A percentile compares a stretch with the other conserved stretches of the same genome.
Conservation (phyloP, 352 stramenopile genomes). For the Phytophthora pluvialis region DNA sequence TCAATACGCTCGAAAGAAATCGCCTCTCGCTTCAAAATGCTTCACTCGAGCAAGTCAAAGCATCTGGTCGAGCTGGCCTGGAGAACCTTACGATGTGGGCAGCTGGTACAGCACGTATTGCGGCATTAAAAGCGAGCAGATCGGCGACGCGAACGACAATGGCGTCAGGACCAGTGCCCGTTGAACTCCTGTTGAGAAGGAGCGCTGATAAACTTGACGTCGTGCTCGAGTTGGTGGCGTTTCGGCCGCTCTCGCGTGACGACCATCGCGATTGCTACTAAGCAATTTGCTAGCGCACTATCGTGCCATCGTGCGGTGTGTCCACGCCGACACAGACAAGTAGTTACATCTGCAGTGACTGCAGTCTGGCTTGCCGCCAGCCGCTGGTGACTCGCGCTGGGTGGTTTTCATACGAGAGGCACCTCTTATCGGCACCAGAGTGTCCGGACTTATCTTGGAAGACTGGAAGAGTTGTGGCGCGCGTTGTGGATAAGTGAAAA, state of each 20-base stretch:
- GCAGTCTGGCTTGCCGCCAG: conserved; percentile 16
- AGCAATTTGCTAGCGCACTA: neutral
- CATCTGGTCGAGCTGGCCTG: conserved; percentile 14
- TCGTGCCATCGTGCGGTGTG: conserved; percentile 1
- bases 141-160: neutral
- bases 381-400: neutral
- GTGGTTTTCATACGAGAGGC: neutral
- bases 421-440: conserved; percentile 13
- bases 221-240: conserved; percentile 1
- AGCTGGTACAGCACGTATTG: conserved; percentile 32
- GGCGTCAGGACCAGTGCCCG: neutral
- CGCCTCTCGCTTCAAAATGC: conserved; percentile 15
- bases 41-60: conserved; percentile 13
- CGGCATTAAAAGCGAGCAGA: neutral
- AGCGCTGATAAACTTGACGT: conserved; percentile 19
- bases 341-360: conserved; percentile 29
- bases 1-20: conserved; percentile 36
- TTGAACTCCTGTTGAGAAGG: conserved; percentile 13
- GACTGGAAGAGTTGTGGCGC: conserved; percentile 20
- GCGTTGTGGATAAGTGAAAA: conserved; percentile 25
- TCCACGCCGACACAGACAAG: neutral
- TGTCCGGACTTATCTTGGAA: conserved; percentile 32
- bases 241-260: conserved; percentile 5
- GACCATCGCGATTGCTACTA: no score
- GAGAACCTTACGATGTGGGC: conserved; percentile 17